Evolutionary conservation across 23 red algal genomes (phyloP).

Genomic region (Gracilaria vermiculophylla): DNA sequence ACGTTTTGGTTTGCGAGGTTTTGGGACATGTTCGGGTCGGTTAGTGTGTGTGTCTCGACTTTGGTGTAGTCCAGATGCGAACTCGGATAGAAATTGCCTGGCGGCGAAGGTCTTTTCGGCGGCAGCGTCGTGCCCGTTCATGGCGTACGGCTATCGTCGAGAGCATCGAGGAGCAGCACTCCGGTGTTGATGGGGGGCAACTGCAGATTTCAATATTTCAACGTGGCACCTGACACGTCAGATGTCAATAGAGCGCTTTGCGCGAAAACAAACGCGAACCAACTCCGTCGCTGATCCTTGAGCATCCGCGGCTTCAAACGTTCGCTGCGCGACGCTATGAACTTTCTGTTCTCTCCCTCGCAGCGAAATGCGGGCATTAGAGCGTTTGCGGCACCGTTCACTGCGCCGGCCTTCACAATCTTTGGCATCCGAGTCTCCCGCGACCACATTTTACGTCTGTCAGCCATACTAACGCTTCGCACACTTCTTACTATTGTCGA

Average conservation of each 20-base stretch:
- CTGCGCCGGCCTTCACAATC: constrained; percentile 18
- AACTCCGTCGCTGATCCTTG: neutral
- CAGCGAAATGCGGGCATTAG: constrained; percentile 4
- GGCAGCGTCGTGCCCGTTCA: no score
- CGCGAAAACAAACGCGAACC: no score
- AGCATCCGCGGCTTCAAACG: neutral
- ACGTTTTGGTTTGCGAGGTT: neutral
- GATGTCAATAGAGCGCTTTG: no score
- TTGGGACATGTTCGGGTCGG: neutral
- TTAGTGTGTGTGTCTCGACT: neutral
- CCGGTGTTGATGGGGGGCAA: no score
- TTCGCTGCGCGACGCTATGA: neutral
- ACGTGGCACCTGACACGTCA: no score
- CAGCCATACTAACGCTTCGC: constrained; percentile 19
- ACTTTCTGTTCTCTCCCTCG: constrained; percentile 4
- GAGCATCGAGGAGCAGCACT: no score
- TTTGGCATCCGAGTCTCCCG: constrained; percentile 29
- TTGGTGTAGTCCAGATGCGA: neutral
- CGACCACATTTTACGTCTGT: constrained; percentile 38
- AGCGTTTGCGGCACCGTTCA: neutral
- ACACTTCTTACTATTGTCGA: neutral
- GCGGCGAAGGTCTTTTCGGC: neutral
- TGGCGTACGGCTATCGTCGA: no score
- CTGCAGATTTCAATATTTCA: no score
- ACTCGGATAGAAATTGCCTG: neutral